Conservation (phyloP, 495 filamentous ascomycete genomes). For the Neurospora sp. region DNA sequence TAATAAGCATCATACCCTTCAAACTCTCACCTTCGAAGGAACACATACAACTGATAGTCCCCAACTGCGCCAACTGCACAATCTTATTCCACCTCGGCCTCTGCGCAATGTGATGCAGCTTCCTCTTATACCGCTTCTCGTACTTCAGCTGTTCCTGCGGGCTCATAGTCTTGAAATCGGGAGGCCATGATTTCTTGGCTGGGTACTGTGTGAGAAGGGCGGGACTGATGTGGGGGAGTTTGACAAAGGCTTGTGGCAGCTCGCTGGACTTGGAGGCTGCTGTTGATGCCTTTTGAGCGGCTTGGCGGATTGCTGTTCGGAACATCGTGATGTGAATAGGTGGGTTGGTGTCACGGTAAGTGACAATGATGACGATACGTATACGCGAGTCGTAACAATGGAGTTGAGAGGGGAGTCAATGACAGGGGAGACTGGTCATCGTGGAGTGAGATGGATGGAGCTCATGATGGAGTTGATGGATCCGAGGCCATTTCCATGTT, state of each 20-base stretch:
- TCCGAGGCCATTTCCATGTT: background rate
- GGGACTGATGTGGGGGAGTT: conserved; percentile 3
- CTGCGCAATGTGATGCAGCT: conserved; percentile 59
- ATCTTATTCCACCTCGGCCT: conserved; percentile 65
- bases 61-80: conserved; percentile 60
- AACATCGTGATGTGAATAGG: background rate
- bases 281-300: background rate
- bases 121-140: conserved; percentile 63
- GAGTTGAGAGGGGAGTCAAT: background rate
- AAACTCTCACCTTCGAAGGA: background rate
- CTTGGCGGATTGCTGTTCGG: background rate
- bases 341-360: background rate
- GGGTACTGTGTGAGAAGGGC: conserved; percentile 49
- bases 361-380: background rate
- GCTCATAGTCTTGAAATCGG: conserved; percentile 74
- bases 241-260: background rate
- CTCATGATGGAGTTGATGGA: background rate
- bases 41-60: conserved; percentile 55
- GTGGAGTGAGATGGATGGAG: background rate
- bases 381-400: background rate
- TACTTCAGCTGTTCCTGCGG: conserved; percentile 77
- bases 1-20: conserved; percentile 3
- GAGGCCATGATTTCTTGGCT: conserved; percentile 81
- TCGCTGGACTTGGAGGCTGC: background rate
- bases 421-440: background rate